These are phyloP conservation scores for Lyophyllum decastes DNA, from an alignment of 768 basidiomycete species.

Conservation along the genomic window DNA sequence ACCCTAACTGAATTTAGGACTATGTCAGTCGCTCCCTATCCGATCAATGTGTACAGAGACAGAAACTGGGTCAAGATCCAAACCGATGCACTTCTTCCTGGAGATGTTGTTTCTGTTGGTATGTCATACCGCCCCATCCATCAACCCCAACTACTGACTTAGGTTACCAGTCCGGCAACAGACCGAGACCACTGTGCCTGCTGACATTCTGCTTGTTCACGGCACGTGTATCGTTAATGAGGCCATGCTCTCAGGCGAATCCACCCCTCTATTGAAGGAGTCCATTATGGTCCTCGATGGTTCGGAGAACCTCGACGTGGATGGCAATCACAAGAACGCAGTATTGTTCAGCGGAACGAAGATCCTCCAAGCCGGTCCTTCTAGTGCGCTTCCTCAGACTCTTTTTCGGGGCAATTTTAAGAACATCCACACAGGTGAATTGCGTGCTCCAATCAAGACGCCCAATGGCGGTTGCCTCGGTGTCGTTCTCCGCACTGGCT, in stretches of 20 bases:
- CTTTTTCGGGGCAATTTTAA: not conserved
- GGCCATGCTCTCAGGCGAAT: conserved; percentile 98
- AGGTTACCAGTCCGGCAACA: conserved; percentile 54
- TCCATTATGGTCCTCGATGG: conserved; percentile 84
- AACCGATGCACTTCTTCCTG: conserved; percentile 87
- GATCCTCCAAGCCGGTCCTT: conserved; percentile 78
- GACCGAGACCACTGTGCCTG: conserved; percentile 87
- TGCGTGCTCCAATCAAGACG: conserved; percentile 54
- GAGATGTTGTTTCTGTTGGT: conserved; percentile 86
- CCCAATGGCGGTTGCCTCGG: conserved; percentile 94
- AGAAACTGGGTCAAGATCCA: conserved; percentile 78
- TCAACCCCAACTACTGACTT: not conserved
- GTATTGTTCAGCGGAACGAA: conserved; percentile 98
- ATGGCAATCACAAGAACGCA: conserved; percentile 82
- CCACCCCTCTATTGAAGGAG: conserved; percentile 95
- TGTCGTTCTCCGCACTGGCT: conserved; percentile 91
- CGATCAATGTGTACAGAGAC: conserved; percentile 81
- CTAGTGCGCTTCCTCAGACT: conserved; percentile 33
- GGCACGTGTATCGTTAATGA: conserved; percentile 98
- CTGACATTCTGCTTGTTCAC: conserved; percentile 88
- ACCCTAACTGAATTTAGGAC: conserved; percentile 96
- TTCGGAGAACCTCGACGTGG: conserved; percentile 78
- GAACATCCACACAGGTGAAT: conserved; percentile 28
- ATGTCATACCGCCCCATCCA: conserved; percentile 9
- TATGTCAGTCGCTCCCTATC: conserved; percentile 92